Evolutionary conservation across 805 yeast species (phyloP), one percentile per base, ranked within the genome.

Genomic region (Candida ponderosae): DNA sequence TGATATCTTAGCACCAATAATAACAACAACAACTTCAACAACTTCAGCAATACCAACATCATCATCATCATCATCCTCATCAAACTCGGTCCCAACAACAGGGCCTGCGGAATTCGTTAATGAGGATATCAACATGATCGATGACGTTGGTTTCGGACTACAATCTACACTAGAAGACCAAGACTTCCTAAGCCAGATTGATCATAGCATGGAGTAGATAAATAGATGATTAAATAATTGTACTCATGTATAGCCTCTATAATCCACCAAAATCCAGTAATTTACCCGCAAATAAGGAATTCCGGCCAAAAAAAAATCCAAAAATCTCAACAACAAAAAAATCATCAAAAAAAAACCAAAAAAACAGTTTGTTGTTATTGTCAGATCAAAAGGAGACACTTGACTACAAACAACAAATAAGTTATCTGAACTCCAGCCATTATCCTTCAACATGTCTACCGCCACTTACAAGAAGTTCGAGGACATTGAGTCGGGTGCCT

Each of bases 401-500:
- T 11, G 15, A 9, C 5, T 6, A 31, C 11, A 31, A 24, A 20
- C 18, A 32, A 11, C 23, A 32, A 16, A 21, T 2, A 23, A 16
- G 7, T 7, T 11, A 3, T 24, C 14, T 11, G 5, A 21, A 10
- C 24, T 21, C 7, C 24, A 7, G 7, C 24, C 24, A 6, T 28
- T 28, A 28, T 9, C 17, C 17, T 9, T 28, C 15, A 40, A 24
- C 33, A 87, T 87, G 96, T 87, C 96, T 33, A 78, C 95, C 29
- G 78, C 70, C 47, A 69, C 83, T 32, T 87, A 85, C 64, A 88
- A 87, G 67, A 84, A 85, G 66, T 76, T 73, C 62, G 96, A 88
- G 55, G 87, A 83, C 57, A 57, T 74, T 39, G 85, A 73, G 47
- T 68, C 81, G 35, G 79, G 81, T 40, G 66, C 70, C 26, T 60